Conservation (phyloP, 306 rosid species). For the Citrullus amarus region DNA sequence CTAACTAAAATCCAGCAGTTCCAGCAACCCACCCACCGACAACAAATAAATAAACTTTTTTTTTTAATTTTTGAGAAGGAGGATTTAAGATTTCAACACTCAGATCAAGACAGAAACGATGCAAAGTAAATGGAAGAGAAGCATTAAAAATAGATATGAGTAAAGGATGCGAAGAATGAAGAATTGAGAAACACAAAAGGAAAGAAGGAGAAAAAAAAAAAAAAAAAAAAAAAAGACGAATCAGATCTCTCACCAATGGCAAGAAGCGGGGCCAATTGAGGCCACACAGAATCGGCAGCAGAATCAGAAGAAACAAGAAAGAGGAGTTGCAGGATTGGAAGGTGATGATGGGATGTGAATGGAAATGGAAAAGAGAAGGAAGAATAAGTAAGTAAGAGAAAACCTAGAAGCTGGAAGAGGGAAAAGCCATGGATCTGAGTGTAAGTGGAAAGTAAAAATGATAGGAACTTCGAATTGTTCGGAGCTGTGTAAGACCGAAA, state of each 20-base stretch:
- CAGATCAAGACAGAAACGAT: neutral
- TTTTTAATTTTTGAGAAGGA: no score
- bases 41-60: neutral
- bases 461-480: neutral
- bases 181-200: neutral
- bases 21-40: neutral
- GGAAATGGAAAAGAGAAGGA: neutral
- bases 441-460: neutral
- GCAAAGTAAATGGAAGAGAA: neutral
- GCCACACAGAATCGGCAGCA: neutral
- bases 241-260: slow-evolving; percentile 4
- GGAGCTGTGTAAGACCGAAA: neutral
- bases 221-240: neutral
- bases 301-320: neutral
- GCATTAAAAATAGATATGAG: neutral
- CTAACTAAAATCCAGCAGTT: neutral
- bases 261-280: neutral
- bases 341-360: neutral
- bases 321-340: neutral
- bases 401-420: neutral
- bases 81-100: neutral
- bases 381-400: neutral
- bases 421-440: neutral
- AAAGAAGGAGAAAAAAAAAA: neutral
- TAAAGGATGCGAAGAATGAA: neutral